Percentiles rank a stretch among this genome's conserved stretches.
Evolutionary conservation across 2,329 filamentous ascomycete species (phyloP).

Genomic region (Polytolypa hystricis): DNA sequence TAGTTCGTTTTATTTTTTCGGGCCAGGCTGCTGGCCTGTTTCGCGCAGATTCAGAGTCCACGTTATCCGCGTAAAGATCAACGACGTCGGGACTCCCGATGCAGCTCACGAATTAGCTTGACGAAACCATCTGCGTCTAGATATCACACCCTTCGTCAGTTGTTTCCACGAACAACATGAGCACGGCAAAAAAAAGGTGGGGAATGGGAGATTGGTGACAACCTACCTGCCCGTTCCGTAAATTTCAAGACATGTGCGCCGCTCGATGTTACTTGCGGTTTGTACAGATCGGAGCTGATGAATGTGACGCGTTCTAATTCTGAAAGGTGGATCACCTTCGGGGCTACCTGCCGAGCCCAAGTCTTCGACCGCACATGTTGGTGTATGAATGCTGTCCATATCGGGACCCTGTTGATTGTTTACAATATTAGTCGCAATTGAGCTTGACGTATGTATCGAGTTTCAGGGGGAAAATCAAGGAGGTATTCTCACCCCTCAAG

Average conservation of each 20-base stretch:
- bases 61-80: too few relatives aligned
- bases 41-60: too few relatives aligned
- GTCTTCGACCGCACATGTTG: slow-evolving; percentile 34
- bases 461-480: not conserved
- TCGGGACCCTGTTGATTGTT: slow-evolving; percentile 34
- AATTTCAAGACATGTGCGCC: slow-evolving; percentile 34
- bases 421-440: not conserved
- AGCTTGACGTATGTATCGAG: not conserved
- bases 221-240: slow-evolving; percentile 21
- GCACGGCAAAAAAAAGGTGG: not conserved
- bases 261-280: slow-evolving; percentile 23
- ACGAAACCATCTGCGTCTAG: slow-evolving; percentile 33
- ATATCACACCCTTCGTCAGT: slow-evolving; percentile 8
- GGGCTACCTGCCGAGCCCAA: slow-evolving; percentile 37
- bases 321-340: slow-evolving; percentile 37
- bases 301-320: slow-evolving; percentile 44
- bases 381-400: slow-evolving; percentile 51
- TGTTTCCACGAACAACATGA: slow-evolving; percentile 1
- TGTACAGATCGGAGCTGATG: slow-evolving; percentile 37
- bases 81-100: not conserved
- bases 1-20: too few relatives aligned
- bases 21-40: too few relatives aligned
- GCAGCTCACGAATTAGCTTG: slow-evolving; percentile 22
- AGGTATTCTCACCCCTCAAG: slow-evolving; percentile 34
- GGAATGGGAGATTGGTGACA: not conserved